Evolutionary conservation across 805 yeast species (phyloP).

Genomic region (Spathaspora hagerdaliae): DNA sequence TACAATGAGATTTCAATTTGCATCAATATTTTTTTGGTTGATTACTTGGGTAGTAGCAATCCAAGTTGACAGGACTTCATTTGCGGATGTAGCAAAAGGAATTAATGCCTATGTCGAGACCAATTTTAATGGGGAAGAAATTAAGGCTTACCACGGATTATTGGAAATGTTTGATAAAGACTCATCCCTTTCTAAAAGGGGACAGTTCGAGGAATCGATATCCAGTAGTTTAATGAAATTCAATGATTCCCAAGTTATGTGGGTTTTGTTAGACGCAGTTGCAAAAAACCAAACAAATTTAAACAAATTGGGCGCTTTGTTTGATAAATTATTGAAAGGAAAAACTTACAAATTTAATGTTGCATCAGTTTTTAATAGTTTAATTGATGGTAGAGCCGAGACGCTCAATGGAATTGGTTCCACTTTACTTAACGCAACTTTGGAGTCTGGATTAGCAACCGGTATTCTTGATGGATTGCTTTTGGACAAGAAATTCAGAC

Average conservation of each 20-base stretch:
- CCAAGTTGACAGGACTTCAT: neutral
- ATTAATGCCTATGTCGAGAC: slow-evolving; percentile 10
- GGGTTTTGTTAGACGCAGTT: slow-evolving; percentile 29
- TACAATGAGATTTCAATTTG: neutral
- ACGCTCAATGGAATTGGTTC: slow-evolving; percentile 15
- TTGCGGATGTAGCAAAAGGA: slow-evolving; percentile 11
- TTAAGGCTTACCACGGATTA: slow-evolving; percentile 6
- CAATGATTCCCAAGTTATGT: slow-evolving; percentile 32
- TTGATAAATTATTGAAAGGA: slow-evolving; percentile 18
- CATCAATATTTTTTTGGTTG: neutral
- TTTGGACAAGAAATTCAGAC: slow-evolving; percentile 30
- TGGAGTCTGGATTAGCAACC: slow-evolving; percentile 31
- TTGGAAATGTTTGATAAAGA: slow-evolving; percentile 1
- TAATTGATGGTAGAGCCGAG: neutral
- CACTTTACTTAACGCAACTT: slow-evolving; percentile 18
- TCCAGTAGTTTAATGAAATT: slow-evolving; percentile 20
- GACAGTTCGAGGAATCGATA: slow-evolving; percentile 16
- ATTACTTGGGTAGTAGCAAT: neutral
- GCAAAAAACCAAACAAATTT: slow-evolving; percentile 28
- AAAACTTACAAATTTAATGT: slow-evolving; percentile 3
- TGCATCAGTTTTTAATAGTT: slow-evolving; percentile 2
- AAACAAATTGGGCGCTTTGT: slow-evolving; percentile 25
- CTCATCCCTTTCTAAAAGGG: slow-evolving; percentile 2
- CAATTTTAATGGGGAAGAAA: slow-evolving; percentile 7
- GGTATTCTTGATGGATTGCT: slow-evolving; percentile 34